A percentile compares a stretch with the other conserved stretches of the same genome.
Evolutionary conservation across 768 basidiomycete genomes (phyloP).

Genomic region (Rickenella mellea): DNA sequence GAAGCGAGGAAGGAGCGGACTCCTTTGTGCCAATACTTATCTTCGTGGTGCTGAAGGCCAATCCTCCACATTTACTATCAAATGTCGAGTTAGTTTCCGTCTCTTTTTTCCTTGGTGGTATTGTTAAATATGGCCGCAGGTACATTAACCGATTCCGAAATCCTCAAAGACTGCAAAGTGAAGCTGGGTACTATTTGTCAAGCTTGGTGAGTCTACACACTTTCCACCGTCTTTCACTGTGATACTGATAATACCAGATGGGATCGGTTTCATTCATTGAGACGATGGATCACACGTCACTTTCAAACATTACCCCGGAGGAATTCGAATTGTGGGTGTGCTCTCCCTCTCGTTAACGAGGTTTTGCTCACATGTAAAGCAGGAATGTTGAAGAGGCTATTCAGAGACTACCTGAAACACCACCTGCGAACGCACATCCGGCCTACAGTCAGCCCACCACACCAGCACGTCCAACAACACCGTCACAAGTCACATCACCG

Average conservation of each 20-base stretch:
- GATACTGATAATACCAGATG: constrained; percentile 42
- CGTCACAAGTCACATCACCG: constrained; percentile 20
- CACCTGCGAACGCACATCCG: constrained; percentile 19
- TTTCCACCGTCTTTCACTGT: neutral
- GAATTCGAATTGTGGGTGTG: constrained; percentile 73
- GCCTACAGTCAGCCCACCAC: constrained; percentile 23
- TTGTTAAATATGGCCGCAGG: constrained; percentile 26
- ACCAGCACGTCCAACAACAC: constrained; percentile 21
- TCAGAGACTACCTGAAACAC: constrained; percentile 30
- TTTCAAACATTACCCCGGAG: constrained; percentile 89
- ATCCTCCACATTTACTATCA: constrained; percentile 85
- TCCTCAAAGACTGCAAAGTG: constrained; percentile 82
- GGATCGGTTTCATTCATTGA: constrained; percentile 97
- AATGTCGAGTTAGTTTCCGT: constrained; percentile 74
- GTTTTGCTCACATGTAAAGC: neutral
- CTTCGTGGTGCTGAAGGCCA: constrained; percentile 88
- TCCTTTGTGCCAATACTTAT: constrained; percentile 93
- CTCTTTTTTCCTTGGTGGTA: neutral
- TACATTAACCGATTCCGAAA: constrained; percentile 95
- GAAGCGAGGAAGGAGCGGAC: constrained; percentile 83
- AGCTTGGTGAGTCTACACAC: constrained; percentile 57
- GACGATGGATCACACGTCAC: constrained; percentile 90
- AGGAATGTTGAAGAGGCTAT: constrained; percentile 59
- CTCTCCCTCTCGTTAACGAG: neutral
- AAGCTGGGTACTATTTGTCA: constrained; percentile 94